Conservation (phyloP, 352 stramenopile species). For the Pythium chondricola region DNA sequence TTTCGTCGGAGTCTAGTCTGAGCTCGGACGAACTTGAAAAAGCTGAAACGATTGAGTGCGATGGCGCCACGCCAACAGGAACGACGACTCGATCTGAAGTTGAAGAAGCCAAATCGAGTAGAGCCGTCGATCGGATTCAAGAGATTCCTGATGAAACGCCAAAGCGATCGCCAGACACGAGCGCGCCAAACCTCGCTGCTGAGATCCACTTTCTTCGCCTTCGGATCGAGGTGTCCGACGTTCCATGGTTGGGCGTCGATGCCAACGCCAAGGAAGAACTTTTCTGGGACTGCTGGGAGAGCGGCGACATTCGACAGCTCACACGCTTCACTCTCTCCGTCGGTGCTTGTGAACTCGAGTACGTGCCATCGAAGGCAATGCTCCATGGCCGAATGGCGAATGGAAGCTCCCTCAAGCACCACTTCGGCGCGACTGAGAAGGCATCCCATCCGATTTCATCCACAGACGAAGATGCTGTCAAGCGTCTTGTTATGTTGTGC, state of each 20-base stretch:
- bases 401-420: background rate
- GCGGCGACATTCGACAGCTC: constrained; percentile 28
- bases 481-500: constrained; percentile 35
- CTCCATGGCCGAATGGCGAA: constrained; percentile 1
- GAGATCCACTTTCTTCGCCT: constrained; percentile 32
- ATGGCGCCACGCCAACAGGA: too few relatives aligned
- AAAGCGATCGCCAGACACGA: background rate
- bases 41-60: too few relatives aligned
- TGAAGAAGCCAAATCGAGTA: background rate
- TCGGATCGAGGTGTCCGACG: constrained; percentile 33
- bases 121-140: background rate
- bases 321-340: constrained; percentile 32
- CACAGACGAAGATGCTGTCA: background rate
- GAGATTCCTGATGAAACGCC: too few relatives aligned
- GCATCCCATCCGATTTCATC: background rate
- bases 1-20: background rate
- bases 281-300: constrained; percentile 44
- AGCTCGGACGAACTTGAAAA: background rate
- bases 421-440: too few relatives aligned
- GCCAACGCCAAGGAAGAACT: constrained; percentile 12
- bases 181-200: background rate
- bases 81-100: background rate
- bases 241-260: constrained; percentile 34
- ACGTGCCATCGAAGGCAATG: constrained; percentile 5
- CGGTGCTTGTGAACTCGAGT: constrained; percentile 5